Percentiles rank a stretch among this genome's conserved stretches.
These are phyloP conservation scores for Paecilomyces formosus DNA, from an alignment of 2,329 filamentous ascomycete genomes.

Conservation along the genomic window DNA sequence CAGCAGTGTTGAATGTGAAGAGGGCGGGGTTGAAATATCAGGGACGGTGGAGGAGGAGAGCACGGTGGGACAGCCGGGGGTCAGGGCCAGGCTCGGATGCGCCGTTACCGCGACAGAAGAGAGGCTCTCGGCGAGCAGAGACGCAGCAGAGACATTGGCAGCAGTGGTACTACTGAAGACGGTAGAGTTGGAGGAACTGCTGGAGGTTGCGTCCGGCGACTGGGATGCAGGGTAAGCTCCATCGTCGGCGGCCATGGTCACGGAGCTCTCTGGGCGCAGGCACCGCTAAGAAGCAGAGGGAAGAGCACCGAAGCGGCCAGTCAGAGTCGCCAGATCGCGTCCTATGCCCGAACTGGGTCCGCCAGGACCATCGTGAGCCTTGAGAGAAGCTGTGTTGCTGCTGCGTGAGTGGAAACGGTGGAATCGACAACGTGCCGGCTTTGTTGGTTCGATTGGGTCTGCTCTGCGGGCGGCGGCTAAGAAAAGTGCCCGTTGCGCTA, in stretches of 20 bases:
- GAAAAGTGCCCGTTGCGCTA: neutral
- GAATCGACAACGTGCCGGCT: neutral
- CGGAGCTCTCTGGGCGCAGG: neutral
- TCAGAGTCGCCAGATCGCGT: neutral
- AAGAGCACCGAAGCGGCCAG: neutral
- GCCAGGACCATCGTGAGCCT: neutral
- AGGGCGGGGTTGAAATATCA: slow-evolving; percentile 11
- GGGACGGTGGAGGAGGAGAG: neutral
- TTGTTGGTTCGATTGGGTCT: neutral
- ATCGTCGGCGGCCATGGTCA: neutral
- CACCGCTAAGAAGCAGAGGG: neutral
- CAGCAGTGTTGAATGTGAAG: slow-evolving; percentile 22
- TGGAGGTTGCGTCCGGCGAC: neutral
- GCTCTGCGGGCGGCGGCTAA: slow-evolving; percentile 9
- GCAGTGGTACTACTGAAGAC: neutral
- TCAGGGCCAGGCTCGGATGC: neutral
- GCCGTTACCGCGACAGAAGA: neutral
- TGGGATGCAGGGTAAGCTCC: neutral
- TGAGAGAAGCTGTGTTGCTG: neutral
- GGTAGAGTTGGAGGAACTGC: neutral
- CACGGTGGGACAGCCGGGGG: neutral
- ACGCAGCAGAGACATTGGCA: neutral
- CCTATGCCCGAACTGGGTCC: neutral
- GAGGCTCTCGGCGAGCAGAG: neutral
- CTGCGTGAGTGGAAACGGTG: neutral